phyloP scores from a whole-genome alignment of 1,284 basidiomycete species.

The Crocinoboletus sp. region DNA sequence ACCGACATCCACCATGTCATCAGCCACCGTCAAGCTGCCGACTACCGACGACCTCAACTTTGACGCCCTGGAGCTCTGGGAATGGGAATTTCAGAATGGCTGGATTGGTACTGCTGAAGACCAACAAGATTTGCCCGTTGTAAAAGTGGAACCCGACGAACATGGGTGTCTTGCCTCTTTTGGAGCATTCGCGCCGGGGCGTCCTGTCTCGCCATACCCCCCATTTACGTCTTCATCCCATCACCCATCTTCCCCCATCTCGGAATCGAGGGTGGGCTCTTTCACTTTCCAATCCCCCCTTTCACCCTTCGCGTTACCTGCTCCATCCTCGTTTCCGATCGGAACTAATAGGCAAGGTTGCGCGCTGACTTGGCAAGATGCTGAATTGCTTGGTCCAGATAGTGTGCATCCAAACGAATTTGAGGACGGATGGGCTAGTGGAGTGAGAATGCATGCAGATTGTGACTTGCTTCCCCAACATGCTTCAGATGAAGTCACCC shows the following conservation, averaged over 20 bases:
- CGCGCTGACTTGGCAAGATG: constrained; percentile 42
- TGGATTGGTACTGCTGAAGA: constrained; percentile 22
- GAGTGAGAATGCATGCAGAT: constrained; percentile 13
- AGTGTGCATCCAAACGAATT: constrained; percentile 43
- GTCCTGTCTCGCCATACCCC: constrained; percentile 18
- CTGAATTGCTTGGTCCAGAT: constrained; percentile 47
- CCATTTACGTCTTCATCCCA: constrained; percentile 20
- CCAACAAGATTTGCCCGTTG: constrained; percentile 21
- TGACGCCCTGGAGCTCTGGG: constrained; percentile 47
- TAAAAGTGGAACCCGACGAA: constrained; percentile 27
- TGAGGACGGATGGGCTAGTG: constrained; percentile 39
- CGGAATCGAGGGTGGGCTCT: constrained; percentile 15
- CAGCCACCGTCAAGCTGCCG: constrained; percentile 29
- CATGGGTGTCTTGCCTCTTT: constrained; percentile 8
- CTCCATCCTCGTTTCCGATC: constrained; percentile 7
- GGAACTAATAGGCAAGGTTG: constrained; percentile 17
- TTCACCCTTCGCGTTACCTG: constrained; percentile 13
- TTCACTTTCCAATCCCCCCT: constrained; percentile 13
- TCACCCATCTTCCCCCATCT: constrained; percentile 19
- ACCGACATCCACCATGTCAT: constrained; percentile 27
- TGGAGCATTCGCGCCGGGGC: constrained; percentile 4
- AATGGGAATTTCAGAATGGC: constrained; percentile 39
- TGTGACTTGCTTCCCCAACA: constrained; percentile 7
- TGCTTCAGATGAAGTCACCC: constrained; percentile 1
- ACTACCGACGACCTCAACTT: constrained; percentile 37